Evolutionary conservation across 371 early-diverging fungal genomes (phyloP).

Genomic region (Mortierella sp.): DNA sequence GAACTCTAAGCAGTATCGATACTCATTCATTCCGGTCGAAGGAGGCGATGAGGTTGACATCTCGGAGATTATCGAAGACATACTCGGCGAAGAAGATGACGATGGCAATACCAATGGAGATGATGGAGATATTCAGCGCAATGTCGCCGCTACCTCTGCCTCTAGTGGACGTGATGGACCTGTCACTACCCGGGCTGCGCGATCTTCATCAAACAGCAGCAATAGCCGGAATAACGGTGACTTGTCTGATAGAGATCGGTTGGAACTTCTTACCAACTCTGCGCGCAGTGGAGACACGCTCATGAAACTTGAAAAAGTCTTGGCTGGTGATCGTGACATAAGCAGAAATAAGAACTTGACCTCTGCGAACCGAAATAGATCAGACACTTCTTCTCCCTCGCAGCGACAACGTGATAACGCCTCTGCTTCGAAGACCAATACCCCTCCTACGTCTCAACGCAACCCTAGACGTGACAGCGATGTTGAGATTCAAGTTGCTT

Average conservation of each 20-base stretch:
- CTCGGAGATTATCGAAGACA: slow-evolving; percentile 58
- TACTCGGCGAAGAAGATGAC: slow-evolving; percentile 50
- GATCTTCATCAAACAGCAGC: slow-evolving; percentile 22
- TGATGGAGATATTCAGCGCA: slow-evolving; percentile 19
- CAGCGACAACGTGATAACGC: background rate
- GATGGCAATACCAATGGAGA: slow-evolving; percentile 30
- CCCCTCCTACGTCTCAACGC: slow-evolving; percentile 17
- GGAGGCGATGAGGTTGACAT: slow-evolving; percentile 60
- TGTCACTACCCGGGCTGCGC: background rate
- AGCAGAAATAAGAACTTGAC: background rate
- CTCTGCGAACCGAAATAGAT: background rate
- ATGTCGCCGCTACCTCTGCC: background rate
- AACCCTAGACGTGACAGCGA: slow-evolving; percentile 46
- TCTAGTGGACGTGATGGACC: background rate
- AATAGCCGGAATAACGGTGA: background rate
- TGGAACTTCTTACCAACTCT: slow-evolving; percentile 25
- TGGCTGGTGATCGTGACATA: slow-evolving; percentile 8
- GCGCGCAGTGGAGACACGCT: slow-evolving; percentile 30
- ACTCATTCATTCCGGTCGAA: slow-evolving; percentile 57
- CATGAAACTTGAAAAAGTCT: slow-evolving; percentile 32
- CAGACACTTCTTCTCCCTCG: background rate
- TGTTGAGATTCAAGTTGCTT: slow-evolving; percentile 52
- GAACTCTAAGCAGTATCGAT: slow-evolving; percentile 57
- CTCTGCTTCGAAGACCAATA: slow-evolving; percentile 3
- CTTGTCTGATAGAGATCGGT: slow-evolving; percentile 19